A percentile compares a stretch with the other conserved stretches of the same genome.
Conservation (phyloP, 345 rosid species). For the Melastoma malabathricum region DNA sequence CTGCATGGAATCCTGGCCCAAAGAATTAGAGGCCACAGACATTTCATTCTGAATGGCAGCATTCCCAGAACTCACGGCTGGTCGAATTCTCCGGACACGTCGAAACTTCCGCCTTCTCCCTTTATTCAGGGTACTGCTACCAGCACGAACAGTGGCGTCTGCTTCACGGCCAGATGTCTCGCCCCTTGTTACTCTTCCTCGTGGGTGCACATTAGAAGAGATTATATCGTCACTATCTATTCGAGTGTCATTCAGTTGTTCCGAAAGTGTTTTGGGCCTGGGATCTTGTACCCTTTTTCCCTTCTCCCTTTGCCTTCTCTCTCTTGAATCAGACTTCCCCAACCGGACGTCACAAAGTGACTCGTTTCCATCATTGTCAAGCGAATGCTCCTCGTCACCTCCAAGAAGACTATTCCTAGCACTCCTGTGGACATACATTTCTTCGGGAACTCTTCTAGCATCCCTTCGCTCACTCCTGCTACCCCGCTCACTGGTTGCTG, state of each 20-base stretch:
- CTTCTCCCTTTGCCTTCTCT: slow-evolving; percentile 31
- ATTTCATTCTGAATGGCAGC: slow-evolving; percentile 50
- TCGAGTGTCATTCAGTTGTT: slow-evolving; percentile 47
- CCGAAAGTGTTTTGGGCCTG: slow-evolving; percentile 47
- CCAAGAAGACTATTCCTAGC: slow-evolving; percentile 23
- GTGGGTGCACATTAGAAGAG: slow-evolving; percentile 42
- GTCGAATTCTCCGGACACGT: slow-evolving; percentile 40
- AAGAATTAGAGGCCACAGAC: slow-evolving; percentile 73
- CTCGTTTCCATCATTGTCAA: slow-evolving; percentile 23
- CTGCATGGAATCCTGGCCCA: slow-evolving; percentile 28
- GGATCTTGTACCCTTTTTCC: slow-evolving; percentile 36
- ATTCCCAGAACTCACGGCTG: slow-evolving; percentile 26
- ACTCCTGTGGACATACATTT: slow-evolving; percentile 34
- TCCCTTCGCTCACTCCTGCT: slow-evolving; percentile 37
- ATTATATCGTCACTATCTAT: slow-evolving; percentile 57
- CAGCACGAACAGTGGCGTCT: slow-evolving; percentile 22
- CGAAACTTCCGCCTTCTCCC: slow-evolving; percentile 54
- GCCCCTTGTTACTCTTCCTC: slow-evolving; percentile 18
- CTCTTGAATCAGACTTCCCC: slow-evolving; percentile 32
- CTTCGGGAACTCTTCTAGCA: slow-evolving; percentile 56
- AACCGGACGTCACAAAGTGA: slow-evolving; percentile 33
- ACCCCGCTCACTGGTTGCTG: slow-evolving; percentile 28
- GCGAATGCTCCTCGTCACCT: slow-evolving; percentile 19
- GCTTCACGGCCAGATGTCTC: slow-evolving; percentile 21
- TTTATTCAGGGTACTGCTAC: slow-evolving; percentile 29